phyloP scores from a whole-genome alignment of 257 asterid genomes.

The Nemophila menziesii region DNA sequence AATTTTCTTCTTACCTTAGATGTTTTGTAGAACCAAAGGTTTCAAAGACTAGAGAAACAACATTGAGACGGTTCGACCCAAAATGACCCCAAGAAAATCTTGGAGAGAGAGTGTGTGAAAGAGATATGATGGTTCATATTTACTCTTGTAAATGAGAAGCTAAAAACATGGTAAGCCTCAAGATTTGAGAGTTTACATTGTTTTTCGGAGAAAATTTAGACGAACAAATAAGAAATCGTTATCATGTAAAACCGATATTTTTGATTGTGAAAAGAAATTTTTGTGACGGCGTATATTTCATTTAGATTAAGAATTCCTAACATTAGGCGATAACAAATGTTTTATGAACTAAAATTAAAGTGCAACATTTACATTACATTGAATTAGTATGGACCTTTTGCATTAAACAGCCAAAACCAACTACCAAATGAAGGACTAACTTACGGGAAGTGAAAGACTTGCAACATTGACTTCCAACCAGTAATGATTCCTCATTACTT shows the following conservation, averaged over 20 bases:
- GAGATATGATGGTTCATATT: neutral
- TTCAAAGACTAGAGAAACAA: neutral
- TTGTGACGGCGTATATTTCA: no score
- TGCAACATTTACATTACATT: neutral
- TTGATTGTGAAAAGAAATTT: no score
- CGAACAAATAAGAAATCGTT: no score
- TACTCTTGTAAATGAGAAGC: conserved; percentile 8
- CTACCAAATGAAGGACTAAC: neutral
- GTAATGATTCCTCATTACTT: no score
- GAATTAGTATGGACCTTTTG: conserved; percentile 7
- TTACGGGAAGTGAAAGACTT: neutral
- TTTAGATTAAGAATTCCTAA: no score
- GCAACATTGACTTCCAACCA: neutral
- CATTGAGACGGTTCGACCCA: neutral
- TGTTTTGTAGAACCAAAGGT: neutral
- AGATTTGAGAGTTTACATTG: conserved; percentile 14
- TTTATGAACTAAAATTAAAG: no score
- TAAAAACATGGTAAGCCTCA: conserved; percentile 7
- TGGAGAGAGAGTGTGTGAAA: conserved; percentile 1
- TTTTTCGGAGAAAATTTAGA: conserved; percentile 20
- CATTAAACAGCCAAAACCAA: conserved; percentile 22
- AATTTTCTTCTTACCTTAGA: neutral
- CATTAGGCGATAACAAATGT: no score
- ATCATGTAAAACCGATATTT: no score
- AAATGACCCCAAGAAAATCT: neutral